Evolutionary conservation across 2,329 filamentous ascomycete genomes (phyloP), one percentile per base, ranked within the genome.

Genomic region (Fusarium fracticaudum): DNA sequence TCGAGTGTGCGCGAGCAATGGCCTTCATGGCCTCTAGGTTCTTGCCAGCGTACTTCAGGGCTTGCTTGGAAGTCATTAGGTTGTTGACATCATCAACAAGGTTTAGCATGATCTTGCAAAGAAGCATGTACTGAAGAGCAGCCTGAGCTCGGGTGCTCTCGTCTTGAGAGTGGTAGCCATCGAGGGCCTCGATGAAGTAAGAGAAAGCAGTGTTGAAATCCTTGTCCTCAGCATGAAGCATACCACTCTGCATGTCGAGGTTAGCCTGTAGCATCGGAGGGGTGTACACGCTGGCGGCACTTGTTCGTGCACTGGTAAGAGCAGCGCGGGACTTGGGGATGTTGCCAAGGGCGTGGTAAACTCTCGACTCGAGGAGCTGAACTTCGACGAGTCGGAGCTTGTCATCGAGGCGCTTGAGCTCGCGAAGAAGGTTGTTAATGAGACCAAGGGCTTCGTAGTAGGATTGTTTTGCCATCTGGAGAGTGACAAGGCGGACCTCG

Each of bases 61-160:
- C 96, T 84, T 98, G 95, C 89, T 99, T 99, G 62, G 94, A 97
- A 37, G 93, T 91, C 91, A 99, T 94, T 77, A 99, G 90, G 81
- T 93, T 91, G 85, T 96, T 97, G 83, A 99, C 96, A 83, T 99
- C 97, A 86, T 98, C 95, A 76, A 91, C 94, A 45, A 97, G 89
- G 85, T 99, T 99, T 78, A 99, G 89, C 97, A 99, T 99, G 84
- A 99, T 96, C 88, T 99, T 99, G 91, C 96, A 98, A 41, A 99
- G 91, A 62, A 99, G 90, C 96, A 99, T 99, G 88, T 99, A 99
- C 87, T 99, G 96, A 75, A 99, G 88, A 17, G 96, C 95, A 18
- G 96, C 94, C n/a, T 96, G 97, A n/a, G 97, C 96, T 85, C 95
- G 95, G 74, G 89, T 86, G 44, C 91, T 87, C 81, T 98, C 95